These are phyloP conservation scores for Oropetium thomaeum DNA, from an alignment of 176 grass and related monocot genomes.

Conservation along the genomic window DNA sequence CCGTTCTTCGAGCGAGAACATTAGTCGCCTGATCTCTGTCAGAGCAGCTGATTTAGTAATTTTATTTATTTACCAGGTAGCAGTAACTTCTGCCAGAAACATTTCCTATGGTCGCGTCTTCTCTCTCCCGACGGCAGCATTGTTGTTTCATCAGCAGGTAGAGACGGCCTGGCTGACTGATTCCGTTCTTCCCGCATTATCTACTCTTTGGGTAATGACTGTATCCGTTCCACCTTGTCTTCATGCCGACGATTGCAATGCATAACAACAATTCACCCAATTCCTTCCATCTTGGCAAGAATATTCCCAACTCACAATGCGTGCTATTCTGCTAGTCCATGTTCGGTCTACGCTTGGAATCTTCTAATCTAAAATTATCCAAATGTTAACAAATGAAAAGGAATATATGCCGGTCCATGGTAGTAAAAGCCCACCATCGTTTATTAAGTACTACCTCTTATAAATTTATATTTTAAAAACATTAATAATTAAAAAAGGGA, in stretches of 20 bases:
- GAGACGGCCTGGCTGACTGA: constrained; percentile 7
- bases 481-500: no score
- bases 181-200: background rate
- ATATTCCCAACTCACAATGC: constrained; percentile 4
- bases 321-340: background rate
- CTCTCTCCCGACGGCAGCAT: background rate
- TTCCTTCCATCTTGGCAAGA: constrained; percentile 25
- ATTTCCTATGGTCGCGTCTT: background rate
- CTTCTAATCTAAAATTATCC: background rate
- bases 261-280: background rate
- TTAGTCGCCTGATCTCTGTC: background rate
- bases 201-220: background rate
- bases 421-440: background rate
- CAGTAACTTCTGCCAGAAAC: background rate
- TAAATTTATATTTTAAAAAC: no score
- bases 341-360: background rate
- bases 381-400: background rate
- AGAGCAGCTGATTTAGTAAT: background rate
- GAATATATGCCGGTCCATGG: constrained; percentile 8
- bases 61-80: background rate
- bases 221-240: background rate
- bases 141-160: background rate
- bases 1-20: background rate
- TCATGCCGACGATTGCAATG: constrained; percentile 25
- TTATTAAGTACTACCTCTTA: no score